phyloP scores from a whole-genome alignment of 352 stramenopile species.

The Globisporangium mamillatum region DNA sequence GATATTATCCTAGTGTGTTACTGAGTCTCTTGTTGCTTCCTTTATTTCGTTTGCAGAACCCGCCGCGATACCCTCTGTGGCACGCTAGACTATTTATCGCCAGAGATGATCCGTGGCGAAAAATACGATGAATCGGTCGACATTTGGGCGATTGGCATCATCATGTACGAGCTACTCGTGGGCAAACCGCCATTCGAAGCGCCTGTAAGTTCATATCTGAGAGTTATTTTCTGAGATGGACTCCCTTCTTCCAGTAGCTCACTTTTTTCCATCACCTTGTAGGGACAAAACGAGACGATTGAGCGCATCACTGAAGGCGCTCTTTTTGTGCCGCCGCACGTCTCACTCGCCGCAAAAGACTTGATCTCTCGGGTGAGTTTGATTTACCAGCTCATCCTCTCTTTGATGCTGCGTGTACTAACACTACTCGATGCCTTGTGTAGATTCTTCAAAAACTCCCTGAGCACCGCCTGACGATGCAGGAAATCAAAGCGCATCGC shows the following conservation, averaged over 20 bases:
- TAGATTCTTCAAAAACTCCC: slow-evolving; percentile 80
- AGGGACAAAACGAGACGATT: slow-evolving; percentile 95
- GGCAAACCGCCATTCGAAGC: slow-evolving; percentile 97
- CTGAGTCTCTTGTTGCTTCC: no score
- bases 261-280: background rate
- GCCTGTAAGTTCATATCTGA: slow-evolving; percentile 36
- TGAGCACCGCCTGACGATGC: slow-evolving; percentile 50
- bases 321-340: slow-evolving; percentile 59
- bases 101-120: slow-evolving; percentile 98
- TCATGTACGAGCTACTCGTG: slow-evolving; percentile 98
- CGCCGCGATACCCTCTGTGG: slow-evolving; percentile 97
- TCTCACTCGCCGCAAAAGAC: slow-evolving; percentile 71
- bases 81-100: slow-evolving; percentile 99
- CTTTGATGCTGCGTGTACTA: background rate
- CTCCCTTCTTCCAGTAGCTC: background rate
- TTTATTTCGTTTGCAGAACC: slow-evolving; percentile 30
- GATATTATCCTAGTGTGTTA: background rate
- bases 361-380: slow-evolving; percentile 57
- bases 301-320: slow-evolving; percentile 90
- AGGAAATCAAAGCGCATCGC: slow-evolving; percentile 71
- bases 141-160: slow-evolving; percentile 98
- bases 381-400: background rate
- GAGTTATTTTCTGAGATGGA: background rate
- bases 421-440: background rate
- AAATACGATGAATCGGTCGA: slow-evolving; percentile 99